A percentile compares a stretch with the other conserved stretches of the same genome.
phyloP scores from a whole-genome alignment of 2,329 filamentous ascomycete genomes.

The Alternaria gansuensis region DNA sequence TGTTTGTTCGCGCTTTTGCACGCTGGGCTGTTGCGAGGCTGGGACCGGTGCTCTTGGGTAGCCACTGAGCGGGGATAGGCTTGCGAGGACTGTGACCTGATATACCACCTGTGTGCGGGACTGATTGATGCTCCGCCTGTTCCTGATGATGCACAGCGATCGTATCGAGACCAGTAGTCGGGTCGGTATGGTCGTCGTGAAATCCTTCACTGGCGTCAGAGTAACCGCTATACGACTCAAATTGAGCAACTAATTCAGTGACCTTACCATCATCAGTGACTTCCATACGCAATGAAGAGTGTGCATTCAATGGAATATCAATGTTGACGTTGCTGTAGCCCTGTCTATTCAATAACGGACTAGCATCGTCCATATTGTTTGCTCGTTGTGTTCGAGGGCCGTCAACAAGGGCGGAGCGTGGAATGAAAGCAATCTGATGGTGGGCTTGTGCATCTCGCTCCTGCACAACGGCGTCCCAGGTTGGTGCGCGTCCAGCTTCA shows the following conservation, averaged over 20 bases:
- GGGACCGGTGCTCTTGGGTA: conserved; percentile 24
- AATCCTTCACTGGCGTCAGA: conserved; percentile 29
- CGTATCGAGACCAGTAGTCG: conserved; percentile 11
- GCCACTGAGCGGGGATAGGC: conserved; percentile 42
- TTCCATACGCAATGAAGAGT: conserved; percentile 35
- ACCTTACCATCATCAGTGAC: conserved; percentile 43
- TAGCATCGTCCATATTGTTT: conserved; percentile 10
- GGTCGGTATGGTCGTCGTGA: conserved; percentile 7
- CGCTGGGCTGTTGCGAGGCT: conserved; percentile 36
- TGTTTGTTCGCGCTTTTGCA: conserved; percentile 33
- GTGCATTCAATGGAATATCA: conserved; percentile 31
- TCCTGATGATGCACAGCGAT: conserved; percentile 15
- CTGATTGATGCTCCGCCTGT: conserved; percentile 4
- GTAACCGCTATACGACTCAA: conserved; percentile 27
- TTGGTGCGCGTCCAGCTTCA: conserved; percentile 19
- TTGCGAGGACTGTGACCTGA: conserved; percentile 35
- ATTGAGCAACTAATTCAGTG: conserved; percentile 33
- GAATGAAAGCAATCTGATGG: conserved; percentile 28
- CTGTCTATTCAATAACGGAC: conserved; percentile 25
- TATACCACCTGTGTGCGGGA: background rate
- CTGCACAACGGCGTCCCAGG: conserved; percentile 13
- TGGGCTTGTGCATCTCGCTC: conserved; percentile 5
- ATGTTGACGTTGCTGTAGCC: conserved; percentile 34
- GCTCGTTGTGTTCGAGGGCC: background rate
- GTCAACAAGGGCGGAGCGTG: conserved; percentile 33